Base-by-base conservation (phyloP, 495 filamentous ascomycete genomes). In the Viridothelium virens region DNA sequence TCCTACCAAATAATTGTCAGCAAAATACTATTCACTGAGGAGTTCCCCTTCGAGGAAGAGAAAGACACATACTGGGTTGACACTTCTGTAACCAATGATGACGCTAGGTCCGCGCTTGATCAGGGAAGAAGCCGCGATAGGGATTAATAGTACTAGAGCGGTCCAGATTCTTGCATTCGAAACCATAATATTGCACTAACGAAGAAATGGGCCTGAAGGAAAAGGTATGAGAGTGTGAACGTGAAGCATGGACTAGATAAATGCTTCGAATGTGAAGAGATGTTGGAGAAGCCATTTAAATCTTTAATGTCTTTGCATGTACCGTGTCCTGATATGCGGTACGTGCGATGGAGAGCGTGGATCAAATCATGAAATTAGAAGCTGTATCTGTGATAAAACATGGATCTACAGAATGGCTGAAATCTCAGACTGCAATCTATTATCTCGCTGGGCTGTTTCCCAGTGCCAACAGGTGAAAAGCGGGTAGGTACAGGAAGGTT, bases 401-500 rank as follows among this genome's bases (percentile, higher is more conserved):
- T 11, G 48, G 5, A 18, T 53, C 48, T 53, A 53, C 48, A 14
- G 48, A 53, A 53, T 53, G 14, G n/a, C 48, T 53, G 48, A 53
- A 53, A 53, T 53, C 48, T 12, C n/a, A 53, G 14, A 53, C 48
- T 53, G 48, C 48, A 53, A 53, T 53, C 48, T 53, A 53, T 53
- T 18, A 53, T 53, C 48, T 53, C 48, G 48, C 48, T 2, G 25
- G 25, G 25, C 25, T 25, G 25, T 25, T 25, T 25, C 25, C 25
- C 25, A 25, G 25, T 25, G 25, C 25, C 25, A 25, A 25, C 25
- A 25, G 25, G 25, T 25, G 48, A 53, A 53, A 53, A 14, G 48
- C 48, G n/a, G n/a, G 48, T 53, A 53, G 12, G 48, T 5, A 53
- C n/a, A 18, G 5, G 5, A 18, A 18, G n/a, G 12, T 53, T 53